Conservation (phyloP, 306 rosid genomes). For the Astragalus membranaceus region DNA sequence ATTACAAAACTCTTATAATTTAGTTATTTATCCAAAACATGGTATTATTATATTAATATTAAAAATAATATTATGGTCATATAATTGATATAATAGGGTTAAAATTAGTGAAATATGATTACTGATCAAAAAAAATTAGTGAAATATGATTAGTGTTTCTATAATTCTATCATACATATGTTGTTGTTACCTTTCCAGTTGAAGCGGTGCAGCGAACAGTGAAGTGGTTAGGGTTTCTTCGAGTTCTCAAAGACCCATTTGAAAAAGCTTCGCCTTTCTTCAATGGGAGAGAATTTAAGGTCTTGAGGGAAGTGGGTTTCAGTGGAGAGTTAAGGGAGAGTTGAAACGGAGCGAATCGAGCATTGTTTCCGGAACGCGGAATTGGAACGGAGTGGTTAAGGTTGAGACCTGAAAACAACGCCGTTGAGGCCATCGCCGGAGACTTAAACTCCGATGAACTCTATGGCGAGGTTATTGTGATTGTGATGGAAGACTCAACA, state of each 20-base stretch:
- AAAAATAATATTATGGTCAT: background rate
- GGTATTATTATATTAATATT: no score
- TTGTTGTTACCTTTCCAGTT: constrained; percentile 63
- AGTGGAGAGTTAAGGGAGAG: constrained; percentile 21
- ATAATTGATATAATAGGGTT: background rate
- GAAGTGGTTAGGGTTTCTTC: constrained; percentile 26
- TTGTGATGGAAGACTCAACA: background rate
- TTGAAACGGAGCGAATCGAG: constrained; percentile 32
- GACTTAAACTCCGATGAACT: background rate
- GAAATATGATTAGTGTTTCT: background rate
- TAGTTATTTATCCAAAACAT: no score
- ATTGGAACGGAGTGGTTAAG: constrained; percentile 35
- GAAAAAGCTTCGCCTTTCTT: constrained; percentile 32
- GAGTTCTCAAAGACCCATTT: constrained; percentile 27
- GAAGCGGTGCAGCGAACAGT: constrained; percentile 58
- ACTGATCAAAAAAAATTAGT: background rate
- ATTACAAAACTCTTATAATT: no score
- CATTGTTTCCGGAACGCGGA: constrained; percentile 21
- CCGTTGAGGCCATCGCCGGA: constrained; percentile 46
- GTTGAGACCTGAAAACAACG: constrained; percentile 38
- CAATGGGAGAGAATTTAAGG: constrained; percentile 28
- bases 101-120: background rate
- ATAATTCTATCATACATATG: background rate
- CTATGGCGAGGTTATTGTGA: background rate
- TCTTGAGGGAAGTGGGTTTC: constrained; percentile 28